Percentiles rank a stretch among this genome's conserved stretches.
phyloP scores from a whole-genome alignment of 208 protist species.

The Crithidia acanthocephali region DNA sequence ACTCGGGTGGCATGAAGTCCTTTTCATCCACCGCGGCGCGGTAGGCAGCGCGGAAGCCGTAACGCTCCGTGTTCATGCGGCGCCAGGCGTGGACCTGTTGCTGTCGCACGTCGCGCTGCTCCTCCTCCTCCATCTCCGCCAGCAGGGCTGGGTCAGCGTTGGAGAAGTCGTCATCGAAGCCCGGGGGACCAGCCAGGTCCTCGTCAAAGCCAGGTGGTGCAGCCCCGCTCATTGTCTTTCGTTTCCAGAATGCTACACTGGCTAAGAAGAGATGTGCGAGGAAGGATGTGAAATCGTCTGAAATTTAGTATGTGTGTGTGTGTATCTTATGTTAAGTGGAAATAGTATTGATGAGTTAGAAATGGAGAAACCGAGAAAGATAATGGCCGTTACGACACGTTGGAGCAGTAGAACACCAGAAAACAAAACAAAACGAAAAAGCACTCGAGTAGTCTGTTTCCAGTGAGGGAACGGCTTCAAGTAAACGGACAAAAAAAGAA shows the following conservation, averaged over 20 bases:
- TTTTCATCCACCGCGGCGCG: constrained; percentile 66
- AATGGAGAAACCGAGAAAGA: no score
- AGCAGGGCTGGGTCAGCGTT: constrained; percentile 31
- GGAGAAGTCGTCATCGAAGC: constrained; percentile 36
- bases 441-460: no score
- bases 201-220: constrained; percentile 41
- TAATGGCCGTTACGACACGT: no score
- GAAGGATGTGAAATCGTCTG: background rate
- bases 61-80: constrained; percentile 64
- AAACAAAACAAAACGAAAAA: no score
- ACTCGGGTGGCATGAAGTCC: constrained; percentile 97
- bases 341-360: no score
- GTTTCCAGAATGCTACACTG: no score
- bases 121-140: constrained; percentile 47
- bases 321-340: no score
- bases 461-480: no score
- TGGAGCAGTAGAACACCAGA: no score
- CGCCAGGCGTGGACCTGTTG: constrained; percentile 68
- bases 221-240: constrained; percentile 9
- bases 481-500: no score
- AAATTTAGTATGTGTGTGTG: constrained; percentile 2
- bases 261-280: no score
- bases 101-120: constrained; percentile 41
- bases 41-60: constrained; percentile 77
- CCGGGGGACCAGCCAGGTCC: constrained; percentile 21